phyloP scores from a whole-genome alignment of 2,329 filamentous ascomycete species.

The Pseudogymnoascus pannorum region DNA sequence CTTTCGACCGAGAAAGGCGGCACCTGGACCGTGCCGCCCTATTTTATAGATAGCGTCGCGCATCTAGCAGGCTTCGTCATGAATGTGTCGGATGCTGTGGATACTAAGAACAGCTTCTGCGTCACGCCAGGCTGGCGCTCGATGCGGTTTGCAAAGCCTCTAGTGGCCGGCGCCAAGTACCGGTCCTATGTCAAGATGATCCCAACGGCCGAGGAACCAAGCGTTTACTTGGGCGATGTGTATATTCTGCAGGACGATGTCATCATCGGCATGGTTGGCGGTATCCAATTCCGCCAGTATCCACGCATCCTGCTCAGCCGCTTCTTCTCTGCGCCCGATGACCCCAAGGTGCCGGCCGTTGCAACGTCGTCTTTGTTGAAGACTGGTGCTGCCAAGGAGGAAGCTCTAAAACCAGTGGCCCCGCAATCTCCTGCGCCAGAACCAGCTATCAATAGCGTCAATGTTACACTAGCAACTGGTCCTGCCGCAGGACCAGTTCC shows the following conservation, averaged over 20 bases:
- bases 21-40: constrained; percentile 16
- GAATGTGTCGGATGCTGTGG: constrained; percentile 21
- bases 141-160: constrained; percentile 20
- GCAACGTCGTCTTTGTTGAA: too few relatives aligned
- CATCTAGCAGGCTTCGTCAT: constrained; percentile 20
- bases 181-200: constrained; percentile 24
- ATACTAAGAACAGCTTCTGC: constrained; percentile 21
- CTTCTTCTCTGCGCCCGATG: constrained; percentile 35
- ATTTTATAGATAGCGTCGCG: constrained; percentile 18
- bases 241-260: constrained; percentile 30
- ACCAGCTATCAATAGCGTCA: background rate
- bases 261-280: constrained; percentile 29
- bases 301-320: constrained; percentile 32
- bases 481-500: too few relatives aligned
- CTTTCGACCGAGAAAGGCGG: constrained; percentile 19
- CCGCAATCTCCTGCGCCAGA: too few relatives aligned
- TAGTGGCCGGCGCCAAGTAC: constrained; percentile 19
- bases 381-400: too few relatives aligned
- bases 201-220: constrained; percentile 24
- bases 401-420: too few relatives aligned
- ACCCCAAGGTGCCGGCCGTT: constrained; percentile 9
- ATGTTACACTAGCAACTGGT: constrained; percentile 28
- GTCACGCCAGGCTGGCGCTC: constrained; percentile 24
- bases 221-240: constrained; percentile 30
- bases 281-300: constrained; percentile 33